Conservation (phyloP, 768 basidiomycete species). For the Lentinula edodes region DNA sequence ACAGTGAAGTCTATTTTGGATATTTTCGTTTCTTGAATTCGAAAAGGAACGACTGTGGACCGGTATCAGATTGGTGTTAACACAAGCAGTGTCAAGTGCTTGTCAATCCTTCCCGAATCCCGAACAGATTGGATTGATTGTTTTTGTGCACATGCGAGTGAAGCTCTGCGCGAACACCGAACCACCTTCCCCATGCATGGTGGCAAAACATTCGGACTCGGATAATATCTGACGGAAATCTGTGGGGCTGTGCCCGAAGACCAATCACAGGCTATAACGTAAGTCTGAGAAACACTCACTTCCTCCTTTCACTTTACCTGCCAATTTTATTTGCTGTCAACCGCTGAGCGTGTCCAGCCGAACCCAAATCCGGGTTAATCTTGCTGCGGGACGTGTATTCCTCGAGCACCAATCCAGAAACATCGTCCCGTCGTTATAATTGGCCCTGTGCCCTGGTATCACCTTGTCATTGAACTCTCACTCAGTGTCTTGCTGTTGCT, state of each 20-base stretch:
- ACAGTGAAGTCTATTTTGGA: too few relatives aligned
- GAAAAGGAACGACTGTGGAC: too few relatives aligned
- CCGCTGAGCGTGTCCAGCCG: slow-evolving; percentile 1
- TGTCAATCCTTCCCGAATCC: too few relatives aligned
- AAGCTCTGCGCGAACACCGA: too few relatives aligned
- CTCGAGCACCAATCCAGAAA: neutral
- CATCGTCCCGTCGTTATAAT: neutral
- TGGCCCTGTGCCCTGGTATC: neutral
- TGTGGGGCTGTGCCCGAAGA: neutral
- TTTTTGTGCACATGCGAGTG: too few relatives aligned
- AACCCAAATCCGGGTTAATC: neutral
- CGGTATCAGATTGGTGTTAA: too few relatives aligned
- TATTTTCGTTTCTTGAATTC: too few relatives aligned
- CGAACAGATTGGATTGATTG: too few relatives aligned
- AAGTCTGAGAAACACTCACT: neutral
- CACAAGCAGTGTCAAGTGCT: too few relatives aligned
- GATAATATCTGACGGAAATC: neutral
- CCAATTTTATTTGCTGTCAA: neutral
- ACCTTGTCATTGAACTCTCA: neutral
- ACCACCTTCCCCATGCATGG: too few relatives aligned
- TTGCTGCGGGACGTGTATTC: neutral
- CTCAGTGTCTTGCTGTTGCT: neutral
- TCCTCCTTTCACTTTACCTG: neutral
- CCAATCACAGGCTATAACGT: neutral
- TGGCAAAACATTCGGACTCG: too few relatives aligned